Evolutionary conservation across 768 basidiomycete species (phyloP).

Genomic region (Serendipita sp.): DNA sequence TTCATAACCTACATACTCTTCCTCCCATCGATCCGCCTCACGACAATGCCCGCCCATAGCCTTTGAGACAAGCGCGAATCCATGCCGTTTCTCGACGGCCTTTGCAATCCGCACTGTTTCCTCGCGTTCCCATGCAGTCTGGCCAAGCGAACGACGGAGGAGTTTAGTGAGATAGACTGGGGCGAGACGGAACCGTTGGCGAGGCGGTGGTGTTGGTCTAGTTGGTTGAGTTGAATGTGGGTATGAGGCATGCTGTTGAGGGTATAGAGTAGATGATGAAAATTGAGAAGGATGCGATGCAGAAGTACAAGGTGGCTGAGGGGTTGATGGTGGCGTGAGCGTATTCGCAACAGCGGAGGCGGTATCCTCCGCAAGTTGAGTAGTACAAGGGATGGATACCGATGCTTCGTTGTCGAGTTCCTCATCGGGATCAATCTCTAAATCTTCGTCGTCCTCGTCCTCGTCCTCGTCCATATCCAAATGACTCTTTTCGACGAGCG

Average conservation of each 20-base stretch:
- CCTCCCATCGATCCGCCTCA: background rate
- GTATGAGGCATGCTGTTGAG: background rate
- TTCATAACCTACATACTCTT: background rate
- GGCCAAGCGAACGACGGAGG: constrained; percentile 1
- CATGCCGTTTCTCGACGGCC: background rate
- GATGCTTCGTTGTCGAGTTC: too few species aligned
- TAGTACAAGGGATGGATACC: too few species aligned
- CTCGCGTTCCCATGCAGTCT: background rate
- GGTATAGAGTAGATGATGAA: background rate
- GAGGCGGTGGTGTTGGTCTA: background rate
- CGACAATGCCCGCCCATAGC: background rate
- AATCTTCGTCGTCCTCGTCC: too few species aligned
- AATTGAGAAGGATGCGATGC: background rate
- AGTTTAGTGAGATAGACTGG: background rate
- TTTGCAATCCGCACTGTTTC: background rate
- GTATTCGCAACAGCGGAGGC: background rate
- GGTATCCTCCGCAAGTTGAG: too few species aligned
- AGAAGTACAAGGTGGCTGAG: too few species aligned
- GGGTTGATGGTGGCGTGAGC: background rate
- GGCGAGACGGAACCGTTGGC: constrained; percentile 1
- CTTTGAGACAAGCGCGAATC: background rate
- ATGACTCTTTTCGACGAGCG: too few species aligned
- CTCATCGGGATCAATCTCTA: too few species aligned
- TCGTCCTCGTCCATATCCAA: too few species aligned
- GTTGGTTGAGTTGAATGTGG: background rate